Evolutionary conservation across 2,329 filamentous ascomycete species (phyloP).

Genomic region (Sphaerulina populicola): DNA sequence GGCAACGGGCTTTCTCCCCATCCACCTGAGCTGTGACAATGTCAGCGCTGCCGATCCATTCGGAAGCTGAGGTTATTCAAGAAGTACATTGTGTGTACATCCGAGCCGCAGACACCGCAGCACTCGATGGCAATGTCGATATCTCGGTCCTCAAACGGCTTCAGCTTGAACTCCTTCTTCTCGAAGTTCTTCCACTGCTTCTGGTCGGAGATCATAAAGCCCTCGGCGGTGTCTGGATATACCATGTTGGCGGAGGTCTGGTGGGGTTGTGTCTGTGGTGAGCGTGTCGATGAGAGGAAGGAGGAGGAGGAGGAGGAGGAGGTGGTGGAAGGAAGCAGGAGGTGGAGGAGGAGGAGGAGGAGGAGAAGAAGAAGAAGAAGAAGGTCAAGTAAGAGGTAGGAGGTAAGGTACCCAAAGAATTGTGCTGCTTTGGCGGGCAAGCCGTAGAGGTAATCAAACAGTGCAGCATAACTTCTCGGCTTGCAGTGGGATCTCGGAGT

Average conservation of each 20-base stretch:
- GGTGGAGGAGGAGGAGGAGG: too few relatives aligned
- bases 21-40: conserved; percentile 35
- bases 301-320: too few relatives aligned
- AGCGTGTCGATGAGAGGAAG: background rate
- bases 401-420: background rate
- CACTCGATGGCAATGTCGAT: conserved; percentile 80
- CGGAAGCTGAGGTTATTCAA: too few relatives aligned
- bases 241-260: conserved; percentile 34
- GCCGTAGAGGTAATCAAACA: background rate
- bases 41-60: background rate
- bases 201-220: conserved; percentile 43
- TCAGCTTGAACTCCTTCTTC: conserved; percentile 59
- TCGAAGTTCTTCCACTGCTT: conserved; percentile 57
- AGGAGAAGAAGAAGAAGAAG: too few relatives aligned
- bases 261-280: background rate
- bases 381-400: too few relatives aligned
- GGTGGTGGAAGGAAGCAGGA: background rate
- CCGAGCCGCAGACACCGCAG: conserved; percentile 51
- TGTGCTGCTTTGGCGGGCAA: background rate
- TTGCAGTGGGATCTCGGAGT: background rate
- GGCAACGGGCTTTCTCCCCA: conserved; percentile 58
- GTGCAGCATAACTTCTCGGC: background rate
- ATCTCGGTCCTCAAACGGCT: conserved; percentile 79
- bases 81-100: conserved; percentile 24
- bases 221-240: conserved; percentile 46